These are phyloP conservation scores for Schwanniomyces etchellsii DNA, from an alignment of 1,139 yeast species.

Conservation along the genomic window DNA sequence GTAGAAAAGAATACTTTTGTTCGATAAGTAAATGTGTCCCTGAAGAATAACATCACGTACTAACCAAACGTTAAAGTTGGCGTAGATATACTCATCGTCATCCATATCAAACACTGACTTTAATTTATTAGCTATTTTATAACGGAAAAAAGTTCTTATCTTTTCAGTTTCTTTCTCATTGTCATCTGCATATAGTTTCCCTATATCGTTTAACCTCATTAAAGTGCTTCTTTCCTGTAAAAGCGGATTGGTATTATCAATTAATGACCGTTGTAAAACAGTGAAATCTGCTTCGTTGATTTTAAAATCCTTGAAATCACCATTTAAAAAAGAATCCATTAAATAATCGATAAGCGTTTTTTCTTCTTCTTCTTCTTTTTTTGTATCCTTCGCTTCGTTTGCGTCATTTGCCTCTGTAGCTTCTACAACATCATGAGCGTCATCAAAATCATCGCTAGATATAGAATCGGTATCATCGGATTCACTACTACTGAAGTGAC, in stretches of 20 bases:
- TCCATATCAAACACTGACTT: constrained; percentile 34
- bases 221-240: constrained; percentile 16
- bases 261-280: constrained; percentile 30
- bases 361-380: neutral
- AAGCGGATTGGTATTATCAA: constrained; percentile 27
- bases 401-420: constrained; percentile 1
- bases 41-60: constrained; percentile 77
- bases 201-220: constrained; percentile 11
- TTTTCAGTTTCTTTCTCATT: constrained; percentile 8
- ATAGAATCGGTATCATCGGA: neutral
- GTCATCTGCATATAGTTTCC: constrained; percentile 4
- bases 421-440: neutral
- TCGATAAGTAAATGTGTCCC: constrained; percentile 77
- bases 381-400: neutral
- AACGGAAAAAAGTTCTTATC: constrained; percentile 14
- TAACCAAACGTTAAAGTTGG: constrained; percentile 72
- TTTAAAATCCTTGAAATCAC: neutral
- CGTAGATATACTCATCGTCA: constrained; percentile 46
- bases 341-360: too few species aligned
- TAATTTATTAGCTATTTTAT: constrained; percentile 32
- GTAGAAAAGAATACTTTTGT: constrained; percentile 60
- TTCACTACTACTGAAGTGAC: neutral
- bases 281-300: constrained; percentile 7
- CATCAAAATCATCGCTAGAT: neutral
- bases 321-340: neutral